Conservation (phyloP, 2,329 filamentous ascomycete species). For the Trichophyton mentagrophytes region DNA sequence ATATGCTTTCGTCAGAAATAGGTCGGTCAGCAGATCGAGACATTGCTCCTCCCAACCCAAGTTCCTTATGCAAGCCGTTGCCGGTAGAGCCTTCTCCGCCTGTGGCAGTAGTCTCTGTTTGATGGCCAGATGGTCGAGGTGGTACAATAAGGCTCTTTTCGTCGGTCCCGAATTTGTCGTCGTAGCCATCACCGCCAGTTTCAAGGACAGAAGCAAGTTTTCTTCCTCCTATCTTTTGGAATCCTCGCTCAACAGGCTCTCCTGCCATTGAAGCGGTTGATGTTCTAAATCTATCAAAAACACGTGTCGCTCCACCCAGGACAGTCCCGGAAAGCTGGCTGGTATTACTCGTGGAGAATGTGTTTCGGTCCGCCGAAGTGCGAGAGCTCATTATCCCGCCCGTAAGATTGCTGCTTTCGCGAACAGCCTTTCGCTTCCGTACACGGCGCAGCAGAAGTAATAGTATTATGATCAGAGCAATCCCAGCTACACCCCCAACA, state of each 20-base stretch:
- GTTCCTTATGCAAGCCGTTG: slow-evolving; percentile 8
- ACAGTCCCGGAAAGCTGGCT: slow-evolving; percentile 28
- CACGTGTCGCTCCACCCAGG: slow-evolving; percentile 24
- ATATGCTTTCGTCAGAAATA: slow-evolving; percentile 13
- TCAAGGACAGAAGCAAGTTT: slow-evolving; percentile 37
- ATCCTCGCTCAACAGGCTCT: slow-evolving; percentile 34
- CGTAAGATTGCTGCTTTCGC: background rate
- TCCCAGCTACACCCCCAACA: slow-evolving; percentile 48
- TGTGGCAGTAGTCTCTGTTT: slow-evolving; percentile 13
- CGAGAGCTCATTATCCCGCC: background rate
- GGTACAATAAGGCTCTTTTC: slow-evolving; percentile 19
- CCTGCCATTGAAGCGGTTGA: slow-evolving; percentile 25
- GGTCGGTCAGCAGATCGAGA: slow-evolving; percentile 10
- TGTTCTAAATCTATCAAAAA: slow-evolving; percentile 31
- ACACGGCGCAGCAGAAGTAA: slow-evolving; percentile 41
- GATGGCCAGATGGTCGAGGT: slow-evolving; percentile 15
- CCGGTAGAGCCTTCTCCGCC: background rate
- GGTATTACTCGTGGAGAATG: slow-evolving; percentile 6
- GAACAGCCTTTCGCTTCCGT: slow-evolving; percentile 32
- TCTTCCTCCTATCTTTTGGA: slow-evolving; percentile 38
- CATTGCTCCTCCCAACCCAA: slow-evolving; percentile 3
- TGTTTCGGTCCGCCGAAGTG: background rate
- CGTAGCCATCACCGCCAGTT: slow-evolving; percentile 36
- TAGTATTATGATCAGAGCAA: slow-evolving; percentile 37
- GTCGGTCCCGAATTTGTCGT: slow-evolving; percentile 22